Percentiles rank a stretch among this genome's conserved stretches.
Evolutionary conservation across 306 rosid species (phyloP).

Genomic region (Vachellia pachyceras): DNA sequence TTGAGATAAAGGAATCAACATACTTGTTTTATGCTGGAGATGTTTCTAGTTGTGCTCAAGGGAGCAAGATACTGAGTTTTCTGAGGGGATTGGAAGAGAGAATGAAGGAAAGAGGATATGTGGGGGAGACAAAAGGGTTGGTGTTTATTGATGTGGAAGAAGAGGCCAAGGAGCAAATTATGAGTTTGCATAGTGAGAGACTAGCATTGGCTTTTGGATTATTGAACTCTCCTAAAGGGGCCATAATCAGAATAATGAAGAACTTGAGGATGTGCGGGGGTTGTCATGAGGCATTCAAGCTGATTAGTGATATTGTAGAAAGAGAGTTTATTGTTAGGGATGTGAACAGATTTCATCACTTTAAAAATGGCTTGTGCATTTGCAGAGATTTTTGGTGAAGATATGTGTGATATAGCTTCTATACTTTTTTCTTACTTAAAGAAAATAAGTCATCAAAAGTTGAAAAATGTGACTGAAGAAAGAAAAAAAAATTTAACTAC

Average conservation of each 20-base stretch:
- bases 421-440: neutral
- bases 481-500: no score
- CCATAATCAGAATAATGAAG: slow-evolving; percentile 80
- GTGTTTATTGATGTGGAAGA: slow-evolving; percentile 80
- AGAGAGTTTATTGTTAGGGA: slow-evolving; percentile 82
- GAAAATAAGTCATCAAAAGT: no score
- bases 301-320: slow-evolving; percentile 73
- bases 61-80: slow-evolving; percentile 51
- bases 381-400: slow-evolving; percentile 75
- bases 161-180: slow-evolving; percentile 68
- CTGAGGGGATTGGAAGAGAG: slow-evolving; percentile 62
- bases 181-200: slow-evolving; percentile 84
- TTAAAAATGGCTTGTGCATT: slow-evolving; percentile 63
- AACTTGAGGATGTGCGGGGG: slow-evolving; percentile 82
- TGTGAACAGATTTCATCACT: slow-evolving; percentile 87
- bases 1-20: slow-evolving; percentile 70
- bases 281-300: slow-evolving; percentile 80
- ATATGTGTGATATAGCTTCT: slow-evolving; percentile 15
- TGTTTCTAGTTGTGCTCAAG: slow-evolving; percentile 46
- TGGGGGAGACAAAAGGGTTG: slow-evolving; percentile 64
- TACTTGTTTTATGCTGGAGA: slow-evolving; percentile 78
- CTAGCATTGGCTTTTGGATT: slow-evolving; percentile 85
- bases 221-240: slow-evolving; percentile 66
- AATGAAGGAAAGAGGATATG: slow-evolving; percentile 81
- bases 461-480: no score